Evolutionary conservation across 495 filamentous ascomycete species (phyloP).

Genomic region (Mytilinidion resinicola): DNA sequence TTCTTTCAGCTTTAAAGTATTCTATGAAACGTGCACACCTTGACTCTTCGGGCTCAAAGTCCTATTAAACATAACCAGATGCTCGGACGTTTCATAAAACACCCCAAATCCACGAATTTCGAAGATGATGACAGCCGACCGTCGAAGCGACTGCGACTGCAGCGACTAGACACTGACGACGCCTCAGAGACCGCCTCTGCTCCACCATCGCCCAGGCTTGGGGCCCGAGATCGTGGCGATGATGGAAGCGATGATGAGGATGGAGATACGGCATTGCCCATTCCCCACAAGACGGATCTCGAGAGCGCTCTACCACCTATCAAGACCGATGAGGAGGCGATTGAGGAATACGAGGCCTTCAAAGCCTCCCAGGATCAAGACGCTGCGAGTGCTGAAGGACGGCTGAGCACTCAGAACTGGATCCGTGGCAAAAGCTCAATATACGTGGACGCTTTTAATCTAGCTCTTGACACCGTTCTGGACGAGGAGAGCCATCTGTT

Average conservation of each 20-base stretch:
- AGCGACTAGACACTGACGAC: constrained; percentile 15
- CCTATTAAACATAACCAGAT: constrained; percentile 38
- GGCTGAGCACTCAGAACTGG: constrained; percentile 53
- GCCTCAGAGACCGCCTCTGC: not conserved
- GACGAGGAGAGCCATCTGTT: constrained; percentile 88
- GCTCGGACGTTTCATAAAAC: constrained; percentile 28
- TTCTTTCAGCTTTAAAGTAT: too few species aligned
- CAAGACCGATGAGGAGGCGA: constrained; percentile 60
- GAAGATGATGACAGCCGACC: constrained; percentile 28
- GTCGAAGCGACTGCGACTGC: constrained; percentile 28
- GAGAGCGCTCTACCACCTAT: constrained; percentile 69
- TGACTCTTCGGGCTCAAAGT: constrained; percentile 34
- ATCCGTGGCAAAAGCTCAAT: constrained; percentile 70
- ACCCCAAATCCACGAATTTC: constrained; percentile 33
- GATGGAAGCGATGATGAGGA: constrained; percentile 33
- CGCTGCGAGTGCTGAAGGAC: constrained; percentile 37
- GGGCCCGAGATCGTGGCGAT: constrained; percentile 24
- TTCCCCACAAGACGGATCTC: constrained; percentile 57
- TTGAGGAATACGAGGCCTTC: constrained; percentile 71
- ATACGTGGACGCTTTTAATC: constrained; percentile 95
- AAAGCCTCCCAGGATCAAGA: constrained; percentile 38
- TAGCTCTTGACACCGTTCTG: constrained; percentile 84
- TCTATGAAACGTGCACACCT: not conserved
- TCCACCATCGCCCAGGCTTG: constrained; percentile 3
- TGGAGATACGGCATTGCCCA: constrained; percentile 17